These are phyloP conservation scores for Arthrobotrys sphaeroides DNA, from an alignment of 2,329 filamentous ascomycete species.

Conservation along the genomic window DNA sequence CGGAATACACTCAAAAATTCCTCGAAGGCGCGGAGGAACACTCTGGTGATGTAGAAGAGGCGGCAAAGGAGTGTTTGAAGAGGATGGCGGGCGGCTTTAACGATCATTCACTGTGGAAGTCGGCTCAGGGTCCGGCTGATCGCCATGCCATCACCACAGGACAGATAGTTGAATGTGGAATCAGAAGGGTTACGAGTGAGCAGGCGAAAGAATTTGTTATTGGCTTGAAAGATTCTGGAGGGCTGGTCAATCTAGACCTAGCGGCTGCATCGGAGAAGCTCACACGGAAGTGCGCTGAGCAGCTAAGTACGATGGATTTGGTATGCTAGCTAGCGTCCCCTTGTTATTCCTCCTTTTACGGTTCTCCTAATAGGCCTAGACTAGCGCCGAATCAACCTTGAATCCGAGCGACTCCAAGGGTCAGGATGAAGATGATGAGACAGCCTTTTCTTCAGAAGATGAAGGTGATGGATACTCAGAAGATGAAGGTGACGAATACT, in stretches of 20 bases:
- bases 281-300: background rate
- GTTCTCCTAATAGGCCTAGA: no score
- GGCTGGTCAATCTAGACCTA: background rate
- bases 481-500: no score
- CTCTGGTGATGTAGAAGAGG: background rate
- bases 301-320: background rate
- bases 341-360: no score
- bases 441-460: no score
- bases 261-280: background rate
- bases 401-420: no score
- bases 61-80: background rate
- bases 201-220: background rate
- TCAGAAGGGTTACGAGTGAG: background rate
- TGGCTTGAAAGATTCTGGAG: background rate
- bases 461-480: no score
- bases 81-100: background rate
- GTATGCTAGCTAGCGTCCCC: no score
- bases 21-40: background rate
- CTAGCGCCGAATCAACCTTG: no score
- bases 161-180: background rate
- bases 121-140: no score
- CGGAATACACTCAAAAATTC: background rate
- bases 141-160: background rate
- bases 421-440: no score
- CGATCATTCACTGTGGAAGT: background rate